Percentiles rank a stretch among this genome's conserved stretches.
Evolutionary conservation across 148 eudicot species (phyloP).

Genomic region (Hydrangea macrophylla): DNA sequence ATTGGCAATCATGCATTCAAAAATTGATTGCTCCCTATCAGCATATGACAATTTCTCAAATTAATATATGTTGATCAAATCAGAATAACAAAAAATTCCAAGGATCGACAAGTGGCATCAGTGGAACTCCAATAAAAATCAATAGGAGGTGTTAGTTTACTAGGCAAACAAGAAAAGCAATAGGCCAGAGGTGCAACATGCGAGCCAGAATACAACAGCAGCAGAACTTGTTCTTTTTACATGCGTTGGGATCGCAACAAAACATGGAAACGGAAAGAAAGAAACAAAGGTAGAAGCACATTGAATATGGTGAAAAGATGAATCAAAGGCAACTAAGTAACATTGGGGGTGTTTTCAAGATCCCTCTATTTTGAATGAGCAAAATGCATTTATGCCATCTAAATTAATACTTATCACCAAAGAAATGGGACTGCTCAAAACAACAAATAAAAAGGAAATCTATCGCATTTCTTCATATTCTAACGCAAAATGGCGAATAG

Average conservation of each 20-base stretch:
- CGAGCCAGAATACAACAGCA: neutral
- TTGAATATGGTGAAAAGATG: neutral
- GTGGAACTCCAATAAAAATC: neutral
- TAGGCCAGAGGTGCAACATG: neutral
- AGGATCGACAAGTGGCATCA: neutral
- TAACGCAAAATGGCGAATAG: too few relatives aligned
- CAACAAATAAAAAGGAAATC: too few relatives aligned
- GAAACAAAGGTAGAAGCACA: neutral
- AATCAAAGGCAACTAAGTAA: too few relatives aligned
- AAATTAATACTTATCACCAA: too few relatives aligned
- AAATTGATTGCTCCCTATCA: conserved; percentile 79
- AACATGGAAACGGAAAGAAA: neutral
- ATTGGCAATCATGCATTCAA: conserved; percentile 89
- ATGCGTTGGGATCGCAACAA: neutral
- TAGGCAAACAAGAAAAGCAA: neutral
- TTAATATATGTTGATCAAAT: conserved; percentile 1
- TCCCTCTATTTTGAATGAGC: too few relatives aligned
- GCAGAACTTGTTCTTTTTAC: neutral
- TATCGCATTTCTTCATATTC: too few relatives aligned
- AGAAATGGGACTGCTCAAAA: too few relatives aligned
- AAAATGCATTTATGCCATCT: too few relatives aligned
- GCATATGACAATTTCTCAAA: conserved; percentile 4
- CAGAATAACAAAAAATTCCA: neutral
- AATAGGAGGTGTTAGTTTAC: neutral
- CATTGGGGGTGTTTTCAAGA: too few relatives aligned